Conservation (phyloP, 2,329 filamentous ascomycete genomes). For the Aspergillus bombycis region DNA sequence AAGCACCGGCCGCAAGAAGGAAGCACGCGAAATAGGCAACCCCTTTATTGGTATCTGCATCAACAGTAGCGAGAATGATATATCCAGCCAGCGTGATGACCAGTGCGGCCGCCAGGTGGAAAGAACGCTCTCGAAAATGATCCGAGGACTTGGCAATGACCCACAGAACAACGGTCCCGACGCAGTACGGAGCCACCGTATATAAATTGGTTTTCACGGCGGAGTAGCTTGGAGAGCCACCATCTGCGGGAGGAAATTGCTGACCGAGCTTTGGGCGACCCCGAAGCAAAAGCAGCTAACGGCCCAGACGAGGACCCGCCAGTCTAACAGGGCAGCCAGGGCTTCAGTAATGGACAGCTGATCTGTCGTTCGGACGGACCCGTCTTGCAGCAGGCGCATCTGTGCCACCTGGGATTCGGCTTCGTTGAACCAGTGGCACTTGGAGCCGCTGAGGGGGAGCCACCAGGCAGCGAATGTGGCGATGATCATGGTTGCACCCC, state of each 20-base stretch:
- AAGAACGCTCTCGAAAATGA: conserved; percentile 23
- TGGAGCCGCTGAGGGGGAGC: not conserved
- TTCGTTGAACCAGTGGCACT: not conserved
- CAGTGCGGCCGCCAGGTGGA: conserved; percentile 18
- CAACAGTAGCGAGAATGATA: conserved; percentile 16
- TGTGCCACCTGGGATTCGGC: not conserved
- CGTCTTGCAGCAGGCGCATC: not conserved
- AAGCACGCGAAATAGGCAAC: conserved; percentile 20
- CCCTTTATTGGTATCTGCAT: conserved; percentile 10
- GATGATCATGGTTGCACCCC: not conserved
- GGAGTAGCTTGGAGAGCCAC: too few species aligned
- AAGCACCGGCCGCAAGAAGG: conserved; percentile 12
- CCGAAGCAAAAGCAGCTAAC: too few species aligned
- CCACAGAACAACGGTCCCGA: conserved; percentile 10
- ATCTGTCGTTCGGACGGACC: not conserved
- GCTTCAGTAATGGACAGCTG: too few species aligned
- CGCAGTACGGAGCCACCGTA: too few species aligned
- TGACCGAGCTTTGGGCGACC: too few species aligned
- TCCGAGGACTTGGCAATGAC: conserved; percentile 17
- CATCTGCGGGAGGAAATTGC: too few species aligned
- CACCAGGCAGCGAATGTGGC: not conserved
- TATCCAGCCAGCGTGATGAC: conserved; percentile 20
- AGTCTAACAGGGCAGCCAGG: too few species aligned
- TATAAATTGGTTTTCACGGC: too few species aligned
- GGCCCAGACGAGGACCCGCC: too few species aligned